Base-by-base conservation (phyloP, 345 rosid species). In the Syzygium aqueum region DNA sequence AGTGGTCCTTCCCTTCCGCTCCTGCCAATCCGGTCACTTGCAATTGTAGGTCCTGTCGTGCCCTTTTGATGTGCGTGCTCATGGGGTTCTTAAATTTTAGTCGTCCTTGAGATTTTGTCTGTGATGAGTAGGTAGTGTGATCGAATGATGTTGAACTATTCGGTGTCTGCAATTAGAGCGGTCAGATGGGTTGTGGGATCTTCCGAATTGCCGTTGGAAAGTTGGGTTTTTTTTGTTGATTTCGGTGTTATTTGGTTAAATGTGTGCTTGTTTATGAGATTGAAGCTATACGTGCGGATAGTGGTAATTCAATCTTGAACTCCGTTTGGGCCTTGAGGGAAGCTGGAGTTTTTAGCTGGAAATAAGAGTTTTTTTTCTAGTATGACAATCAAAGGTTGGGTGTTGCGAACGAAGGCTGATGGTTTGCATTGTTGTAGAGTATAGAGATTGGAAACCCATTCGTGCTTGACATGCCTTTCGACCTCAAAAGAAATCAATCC, bases 1-100 rank as follows among this genome's bases (percentile, higher is more conserved):
- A 91, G 85, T 97, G 98, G 97, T 93, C 93, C 80, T 97, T 96
- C 91, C 99, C 98, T 88, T 93, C 96, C 85, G 98, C 98, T 92
- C 96, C 98, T 86, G 6, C 89, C 87, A 93, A 56, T 84, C 90
- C 96, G 11, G 97, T 96, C 90, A 91, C 96, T 61, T 96, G 98
- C 93, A 96, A 97, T 86, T 59, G 98, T 95, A 89, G 89, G 92
- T 56, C 50, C 85, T 22, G 10, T 61, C 19, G 12, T 56, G 43
- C 54, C 63, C 61, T 51, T 63, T 59, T 53, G 40, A 78, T 53
- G 15, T 87, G 28, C 4, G 50, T 6, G 67, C 5, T 59, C 43
- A 73, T 53, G 21, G 40, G 30, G 28, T 63, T 73, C 80, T 73
- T 37, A 19, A 19, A 37, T 37, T 67, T 73, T 5, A 11, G 80